These are phyloP conservation scores for Nissolia schottii DNA, from an alignment of 306 rosid genomes.

Conservation along the genomic window DNA sequence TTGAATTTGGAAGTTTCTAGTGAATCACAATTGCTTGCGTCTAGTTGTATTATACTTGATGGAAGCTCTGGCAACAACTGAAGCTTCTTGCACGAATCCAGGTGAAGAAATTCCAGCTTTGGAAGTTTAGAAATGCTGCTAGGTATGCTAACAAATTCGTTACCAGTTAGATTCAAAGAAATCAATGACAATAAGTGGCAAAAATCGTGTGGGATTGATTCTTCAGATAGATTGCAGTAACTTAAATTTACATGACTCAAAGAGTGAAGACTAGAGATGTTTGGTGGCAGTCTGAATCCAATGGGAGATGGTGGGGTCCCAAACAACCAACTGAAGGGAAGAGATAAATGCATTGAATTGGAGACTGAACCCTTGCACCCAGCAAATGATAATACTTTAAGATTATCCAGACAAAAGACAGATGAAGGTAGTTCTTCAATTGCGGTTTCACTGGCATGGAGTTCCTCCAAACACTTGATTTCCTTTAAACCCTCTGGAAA, in stretches of 20 bases:
- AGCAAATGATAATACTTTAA: conserved; percentile 12
- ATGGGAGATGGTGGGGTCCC: neutral
- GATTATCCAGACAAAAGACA: neutral
- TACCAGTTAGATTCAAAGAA: neutral
- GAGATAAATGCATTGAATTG: neutral
- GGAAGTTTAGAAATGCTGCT: neutral
- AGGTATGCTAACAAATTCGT: neutral
- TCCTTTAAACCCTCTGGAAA: conserved; percentile 21
- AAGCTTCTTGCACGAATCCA: neutral
- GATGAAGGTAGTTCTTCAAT: conserved; percentile 29
- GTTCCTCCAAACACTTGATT: conserved; percentile 22
- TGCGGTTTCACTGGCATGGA: conserved; percentile 13
- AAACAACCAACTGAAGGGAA: neutral
- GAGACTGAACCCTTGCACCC: conserved; percentile 21
- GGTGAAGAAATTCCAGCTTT: neutral
- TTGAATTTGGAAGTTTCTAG: too few relatives aligned
- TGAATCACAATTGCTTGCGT: too few relatives aligned
- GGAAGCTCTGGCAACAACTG: neutral
- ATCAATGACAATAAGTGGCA: neutral
- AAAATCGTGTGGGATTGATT: too few relatives aligned
- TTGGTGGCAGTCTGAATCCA: conserved; percentile 18
- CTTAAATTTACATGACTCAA: neutral
- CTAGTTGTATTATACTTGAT: neutral
- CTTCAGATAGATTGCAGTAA: neutral
- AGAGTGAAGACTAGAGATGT: neutral